Evolutionary conservation across 192 early-diverging fungal species (phyloP).

Genomic region (Rhizoclosmatium globosum): DNA sequence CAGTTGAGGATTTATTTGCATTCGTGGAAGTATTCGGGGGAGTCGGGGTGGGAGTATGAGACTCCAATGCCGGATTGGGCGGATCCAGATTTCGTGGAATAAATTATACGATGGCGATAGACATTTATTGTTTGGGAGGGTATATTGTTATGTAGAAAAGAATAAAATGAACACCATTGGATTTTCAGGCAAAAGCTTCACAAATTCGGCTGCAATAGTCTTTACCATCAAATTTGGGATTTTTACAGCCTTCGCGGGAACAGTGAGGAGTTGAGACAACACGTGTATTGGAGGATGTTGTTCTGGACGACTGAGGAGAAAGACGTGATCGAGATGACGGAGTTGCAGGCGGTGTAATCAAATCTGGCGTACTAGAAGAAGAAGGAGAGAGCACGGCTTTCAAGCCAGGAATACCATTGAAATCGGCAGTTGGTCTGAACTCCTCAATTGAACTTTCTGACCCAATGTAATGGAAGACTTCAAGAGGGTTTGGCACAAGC

Average conservation of each 20-base stretch:
- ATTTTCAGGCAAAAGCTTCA: background rate
- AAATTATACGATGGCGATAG: background rate
- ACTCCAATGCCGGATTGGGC: slow-evolving; percentile 87
- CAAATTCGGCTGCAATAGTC: background rate
- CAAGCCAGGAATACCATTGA: background rate
- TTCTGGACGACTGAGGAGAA: background rate
- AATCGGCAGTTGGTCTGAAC: background rate
- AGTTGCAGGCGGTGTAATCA: background rate
- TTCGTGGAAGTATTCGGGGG: slow-evolving; percentile 81
- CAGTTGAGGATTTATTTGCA: slow-evolving; percentile 91
- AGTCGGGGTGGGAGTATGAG: slow-evolving; percentile 76
- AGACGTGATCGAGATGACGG: background rate
- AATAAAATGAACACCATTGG: too few species aligned
- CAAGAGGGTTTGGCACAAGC: background rate
- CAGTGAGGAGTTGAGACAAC: background rate
- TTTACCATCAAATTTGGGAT: background rate
- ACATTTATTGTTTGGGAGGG: too few species aligned
- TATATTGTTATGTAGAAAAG: too few species aligned
- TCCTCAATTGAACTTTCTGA: background rate
- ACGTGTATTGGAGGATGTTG: background rate
- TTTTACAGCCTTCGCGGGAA: background rate
- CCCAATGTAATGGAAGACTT: background rate
- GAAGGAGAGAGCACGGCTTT: background rate
- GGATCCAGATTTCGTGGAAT: slow-evolving; percentile 50
- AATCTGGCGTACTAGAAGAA: background rate